phyloP scores from a whole-genome alignment of 352 stramenopile genomes.

The Elongisporangium undulatum region DNA sequence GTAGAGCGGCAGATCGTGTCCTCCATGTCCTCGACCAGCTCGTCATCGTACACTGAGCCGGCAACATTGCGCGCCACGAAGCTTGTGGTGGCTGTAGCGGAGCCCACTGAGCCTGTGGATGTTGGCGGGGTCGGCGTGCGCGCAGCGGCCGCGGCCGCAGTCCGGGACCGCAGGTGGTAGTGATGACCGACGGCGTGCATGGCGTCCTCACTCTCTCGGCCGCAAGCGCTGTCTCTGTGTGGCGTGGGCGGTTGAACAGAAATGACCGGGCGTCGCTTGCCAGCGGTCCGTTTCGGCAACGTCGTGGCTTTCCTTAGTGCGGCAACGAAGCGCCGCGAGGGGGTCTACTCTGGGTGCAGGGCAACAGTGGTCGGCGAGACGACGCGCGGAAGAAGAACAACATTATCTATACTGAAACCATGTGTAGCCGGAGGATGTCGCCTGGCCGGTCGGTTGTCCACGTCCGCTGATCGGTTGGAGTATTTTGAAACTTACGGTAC shows the following conservation, averaged over 20 bases:
- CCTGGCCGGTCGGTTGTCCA: background rate
- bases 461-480: background rate
- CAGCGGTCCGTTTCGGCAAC: background rate
- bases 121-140: background rate
- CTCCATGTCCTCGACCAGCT: conserved; percentile 38
- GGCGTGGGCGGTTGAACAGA: background rate
- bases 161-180: background rate
- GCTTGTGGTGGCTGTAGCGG: conserved; percentile 10
- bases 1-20: conserved; percentile 52
- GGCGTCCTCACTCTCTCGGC: background rate
- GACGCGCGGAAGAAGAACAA: background rate
- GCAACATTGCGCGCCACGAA: conserved; percentile 49
- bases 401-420: background rate
- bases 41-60: conserved; percentile 45
- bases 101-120: background rate
- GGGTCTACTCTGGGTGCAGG: background rate
- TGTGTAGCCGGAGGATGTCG: background rate
- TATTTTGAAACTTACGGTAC: background rate
- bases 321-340: background rate
- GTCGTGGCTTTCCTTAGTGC: background rate
- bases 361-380: background rate
- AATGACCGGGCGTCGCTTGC: background rate
- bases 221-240: background rate
- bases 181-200: background rate
- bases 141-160: background rate